Evolutionary conservation across 1,284 basidiomycete genomes (phyloP).

Genomic region (Cryptococcus depauperatus): DNA sequence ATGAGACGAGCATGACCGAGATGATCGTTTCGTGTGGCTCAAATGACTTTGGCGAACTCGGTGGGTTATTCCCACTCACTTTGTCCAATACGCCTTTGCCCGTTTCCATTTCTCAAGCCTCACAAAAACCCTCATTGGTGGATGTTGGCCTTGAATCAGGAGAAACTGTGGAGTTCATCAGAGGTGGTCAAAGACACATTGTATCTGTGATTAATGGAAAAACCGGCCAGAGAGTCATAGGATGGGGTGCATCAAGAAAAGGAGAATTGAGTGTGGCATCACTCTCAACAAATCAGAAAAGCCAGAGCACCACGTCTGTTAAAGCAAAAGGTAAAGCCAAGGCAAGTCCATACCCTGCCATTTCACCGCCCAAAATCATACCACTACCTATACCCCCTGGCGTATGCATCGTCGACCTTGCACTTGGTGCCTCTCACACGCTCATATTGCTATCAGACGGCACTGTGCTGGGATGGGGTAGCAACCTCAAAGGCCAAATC

Average conservation of each 20-base stretch:
- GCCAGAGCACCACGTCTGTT: neutral
- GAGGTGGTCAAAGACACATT: conserved; percentile 64
- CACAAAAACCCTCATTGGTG: conserved; percentile 16
- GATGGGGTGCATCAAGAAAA: conserved; percentile 76
- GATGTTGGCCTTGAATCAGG: conserved; percentile 19
- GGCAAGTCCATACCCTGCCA: conserved; percentile 11
- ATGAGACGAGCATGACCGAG: conserved; percentile 46
- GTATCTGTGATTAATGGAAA: conserved; percentile 47
- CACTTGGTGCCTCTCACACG: conserved; percentile 65
- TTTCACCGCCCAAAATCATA: conserved; percentile 18
- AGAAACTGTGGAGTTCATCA: conserved; percentile 43
- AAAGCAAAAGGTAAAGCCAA: conserved; percentile 28
- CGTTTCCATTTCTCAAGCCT: conserved; percentile 12
- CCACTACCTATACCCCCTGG: conserved; percentile 11
- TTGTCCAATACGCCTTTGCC: conserved; percentile 17
- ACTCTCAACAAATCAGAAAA: neutral
- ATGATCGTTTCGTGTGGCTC: conserved; percentile 69
- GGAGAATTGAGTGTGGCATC: conserved; percentile 49
- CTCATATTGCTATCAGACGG: conserved; percentile 53
- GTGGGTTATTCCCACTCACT: conserved; percentile 46
- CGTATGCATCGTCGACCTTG: conserved; percentile 31
- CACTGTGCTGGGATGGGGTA: conserved; percentile 53
- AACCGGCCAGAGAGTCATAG: conserved; percentile 48
- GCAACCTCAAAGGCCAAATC: conserved; percentile 62
- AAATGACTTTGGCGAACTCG: conserved; percentile 74